phyloP scores from a whole-genome alignment of 116 monocot genomes.

The Phalaenopsis hybrid region DNA sequence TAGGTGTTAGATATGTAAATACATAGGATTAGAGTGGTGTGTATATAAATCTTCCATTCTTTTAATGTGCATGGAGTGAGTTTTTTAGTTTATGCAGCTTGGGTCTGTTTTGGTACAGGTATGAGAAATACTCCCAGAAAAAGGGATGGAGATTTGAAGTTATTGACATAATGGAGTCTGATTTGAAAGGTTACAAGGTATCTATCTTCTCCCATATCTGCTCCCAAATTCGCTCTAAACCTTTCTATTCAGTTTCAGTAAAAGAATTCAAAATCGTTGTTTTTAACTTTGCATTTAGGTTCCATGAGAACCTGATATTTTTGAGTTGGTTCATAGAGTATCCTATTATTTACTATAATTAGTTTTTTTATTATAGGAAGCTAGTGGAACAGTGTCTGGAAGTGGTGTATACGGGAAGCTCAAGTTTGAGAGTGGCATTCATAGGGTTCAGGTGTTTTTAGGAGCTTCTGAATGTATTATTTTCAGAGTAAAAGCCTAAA shows the following conservation, averaged over 20 bases:
- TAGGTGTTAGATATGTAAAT: too few species aligned
- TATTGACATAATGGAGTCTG: conserved; percentile 67
- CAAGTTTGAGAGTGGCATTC: conserved; percentile 99
- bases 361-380: conserved; percentile 51
- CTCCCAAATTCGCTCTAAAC: not conserved
- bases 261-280: not conserved
- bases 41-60: too few species aligned
- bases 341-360: conserved; percentile 4
- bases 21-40: too few species aligned
- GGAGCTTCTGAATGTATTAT: conserved; percentile 1
- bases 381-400: conserved; percentile 92
- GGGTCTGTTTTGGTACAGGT: conserved; percentile 41
- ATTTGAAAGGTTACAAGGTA: conserved; percentile 91
- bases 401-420: conserved; percentile 74
- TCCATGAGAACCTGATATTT: not conserved
- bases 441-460: conserved; percentile 81
- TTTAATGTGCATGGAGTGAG: not conserved
- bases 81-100: not conserved
- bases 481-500: too few species aligned
- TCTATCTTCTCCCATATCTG: not conserved
- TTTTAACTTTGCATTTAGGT: not conserved
- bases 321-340: not conserved
- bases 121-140: conserved; percentile 77
- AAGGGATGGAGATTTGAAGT: conserved; percentile 97
- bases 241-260: not conserved